Evolutionary conservation across 306 rosid genomes (phyloP).

Genomic region (Inga oerstediana): DNA sequence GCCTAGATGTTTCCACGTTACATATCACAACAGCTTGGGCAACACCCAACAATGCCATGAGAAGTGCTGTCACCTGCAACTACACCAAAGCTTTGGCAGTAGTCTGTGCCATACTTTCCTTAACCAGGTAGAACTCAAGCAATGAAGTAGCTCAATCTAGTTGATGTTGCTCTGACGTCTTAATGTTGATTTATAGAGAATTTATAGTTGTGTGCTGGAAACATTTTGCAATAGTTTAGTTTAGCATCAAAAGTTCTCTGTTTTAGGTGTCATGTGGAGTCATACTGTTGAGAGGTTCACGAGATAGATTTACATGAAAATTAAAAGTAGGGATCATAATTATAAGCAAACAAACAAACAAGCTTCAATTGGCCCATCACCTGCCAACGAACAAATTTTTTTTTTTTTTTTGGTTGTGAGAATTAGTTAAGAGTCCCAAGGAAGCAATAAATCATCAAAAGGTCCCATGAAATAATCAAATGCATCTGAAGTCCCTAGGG

Average conservation of each 20-base stretch:
- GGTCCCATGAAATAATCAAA: too few species aligned
- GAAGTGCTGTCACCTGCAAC: slow-evolving; percentile 39
- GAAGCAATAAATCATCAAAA: too few species aligned
- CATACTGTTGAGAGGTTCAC: slow-evolving; percentile 38
- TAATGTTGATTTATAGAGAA: slow-evolving; percentile 35
- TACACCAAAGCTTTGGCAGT: slow-evolving; percentile 24
- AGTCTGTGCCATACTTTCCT: slow-evolving; percentile 41
- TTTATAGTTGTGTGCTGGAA: not conserved
- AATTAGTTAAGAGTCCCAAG: too few species aligned
- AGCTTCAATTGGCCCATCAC: slow-evolving; percentile 20
- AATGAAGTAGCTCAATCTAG: not conserved
- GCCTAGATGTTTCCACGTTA: slow-evolving; percentile 37
- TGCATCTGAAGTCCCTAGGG: too few species aligned
- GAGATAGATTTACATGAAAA: slow-evolving; percentile 29
- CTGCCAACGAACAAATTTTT: slow-evolving; percentile 3
- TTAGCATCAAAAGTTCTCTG: not conserved
- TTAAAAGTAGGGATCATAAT: slow-evolving; percentile 3
- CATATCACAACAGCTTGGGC: slow-evolving; percentile 44
- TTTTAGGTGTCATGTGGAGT: slow-evolving; percentile 52
- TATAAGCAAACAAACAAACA: slow-evolving; percentile 17
- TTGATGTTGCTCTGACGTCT: not conserved
- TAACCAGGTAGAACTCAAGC: slow-evolving; percentile 10
- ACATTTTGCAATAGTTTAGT: slow-evolving; percentile 16
- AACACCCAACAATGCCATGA: slow-evolving; percentile 40
- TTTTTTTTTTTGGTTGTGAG: not conserved